Base-by-base conservation (phyloP, 139 green algal genomes). In the Tetraselmis chui region DNA sequence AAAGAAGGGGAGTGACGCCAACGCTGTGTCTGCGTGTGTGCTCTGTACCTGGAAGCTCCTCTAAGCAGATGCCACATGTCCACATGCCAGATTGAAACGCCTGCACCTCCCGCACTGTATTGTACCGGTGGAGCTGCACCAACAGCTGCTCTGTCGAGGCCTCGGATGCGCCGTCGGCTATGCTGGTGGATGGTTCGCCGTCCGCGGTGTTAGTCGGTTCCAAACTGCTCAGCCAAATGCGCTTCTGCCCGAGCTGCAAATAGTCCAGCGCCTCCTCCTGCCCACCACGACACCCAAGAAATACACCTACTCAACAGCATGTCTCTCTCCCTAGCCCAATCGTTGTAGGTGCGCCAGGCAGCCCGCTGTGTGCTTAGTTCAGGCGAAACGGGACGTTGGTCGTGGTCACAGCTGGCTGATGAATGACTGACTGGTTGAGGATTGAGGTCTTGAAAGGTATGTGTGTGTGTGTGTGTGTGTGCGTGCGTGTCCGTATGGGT, bases 11-110 rank as follows among this genome's bases (percentile, higher is more conserved):
- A n/a, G n/a, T n/a, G n/a, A n/a, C n/a, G n/a, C n/a, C n/a, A n/a
- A n/a, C n/a, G n/a, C n/a, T n/a, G n/a, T n/a, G 74, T 2, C 26
- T 31, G n/a, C n/a, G 26, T 25, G 2, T 77, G n/a, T 2, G 23
- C 26, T 77, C 74, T 25, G 74, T 22, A 29, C 74, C 74, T 29
- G 74, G 79, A 30, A 86, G 45, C 78, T 95, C 84, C 28, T 95
- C 92, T 31, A 94, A 85, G 85, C 92, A 95, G 59, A 95, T 89
- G 77, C 79, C 45, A 81, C 91, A 94, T n/a, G 76, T 80, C 59
- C 80, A 85, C 0, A 29, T 32, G 45, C 24, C 79, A 23, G 59
- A 29, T 2, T 80, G 76, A 59, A 91, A 90, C 26, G 59, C 77
- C 29, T 59, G 32, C n/a, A 67, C 75, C 80, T 85, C 77, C 29